Evolutionary conservation across 208 protist genomes (phyloP).

Genomic region (Trypanosoma cruzi): DNA sequence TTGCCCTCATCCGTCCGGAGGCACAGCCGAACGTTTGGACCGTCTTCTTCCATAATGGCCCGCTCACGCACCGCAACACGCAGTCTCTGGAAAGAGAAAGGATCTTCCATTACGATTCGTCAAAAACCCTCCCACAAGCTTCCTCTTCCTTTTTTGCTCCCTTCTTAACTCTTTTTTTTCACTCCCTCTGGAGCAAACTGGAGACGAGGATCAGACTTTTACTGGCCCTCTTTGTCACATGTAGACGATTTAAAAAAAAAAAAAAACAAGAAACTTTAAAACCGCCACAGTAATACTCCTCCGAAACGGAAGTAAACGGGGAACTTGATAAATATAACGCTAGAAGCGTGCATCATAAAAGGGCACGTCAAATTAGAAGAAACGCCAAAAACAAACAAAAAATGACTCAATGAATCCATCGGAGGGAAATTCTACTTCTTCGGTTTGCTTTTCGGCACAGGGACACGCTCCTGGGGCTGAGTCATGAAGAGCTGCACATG

Average conservation of each 20-base stretch:
- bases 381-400: constrained; percentile 25
- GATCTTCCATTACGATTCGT: constrained; percentile 10
- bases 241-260: neutral
- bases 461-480: constrained; percentile 84
- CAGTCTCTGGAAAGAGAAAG: constrained; percentile 48
- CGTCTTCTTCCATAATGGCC: constrained; percentile 67
- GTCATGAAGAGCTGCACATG: constrained; percentile 74
- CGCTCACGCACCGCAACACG: constrained; percentile 82
- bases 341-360: neutral
- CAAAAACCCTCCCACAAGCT: neutral
- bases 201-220: neutral
- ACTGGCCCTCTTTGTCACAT: neutral
- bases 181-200: neutral
- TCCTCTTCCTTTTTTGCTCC: constrained; percentile 4
- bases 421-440: constrained; percentile 67
- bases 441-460: constrained; percentile 73
- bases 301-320: no score
- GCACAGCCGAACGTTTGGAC: constrained; percentile 49
- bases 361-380: neutral
- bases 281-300: neutral
- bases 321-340: neutral
- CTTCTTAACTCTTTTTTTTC: neutral
- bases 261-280: neutral
- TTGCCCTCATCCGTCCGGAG: constrained; percentile 75
- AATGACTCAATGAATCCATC: constrained; percentile 24